Percentiles rank a stretch among this genome's conserved stretches.
phyloP scores from a whole-genome alignment of 148 eudicot genomes.

The Persicaria maculosa region DNA sequence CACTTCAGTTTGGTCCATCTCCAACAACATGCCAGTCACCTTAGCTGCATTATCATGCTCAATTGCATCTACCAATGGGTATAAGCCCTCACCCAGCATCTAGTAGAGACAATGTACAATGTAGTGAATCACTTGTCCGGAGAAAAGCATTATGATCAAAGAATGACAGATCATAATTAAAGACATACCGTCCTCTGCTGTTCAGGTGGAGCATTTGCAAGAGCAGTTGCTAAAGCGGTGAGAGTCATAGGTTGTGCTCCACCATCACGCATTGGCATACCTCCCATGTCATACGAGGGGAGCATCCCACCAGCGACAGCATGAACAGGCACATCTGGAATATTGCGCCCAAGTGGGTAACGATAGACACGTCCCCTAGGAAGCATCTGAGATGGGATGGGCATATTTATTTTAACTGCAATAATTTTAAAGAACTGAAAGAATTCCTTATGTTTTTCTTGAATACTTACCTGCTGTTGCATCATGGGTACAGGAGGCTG shows the following conservation, averaged over 20 bases:
- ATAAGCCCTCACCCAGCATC: slow-evolving; percentile 83
- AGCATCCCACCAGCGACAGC: slow-evolving; percentile 59
- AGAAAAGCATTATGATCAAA: neutral
- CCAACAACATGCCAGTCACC: slow-evolving; percentile 86
- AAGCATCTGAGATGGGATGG: slow-evolving; percentile 40
- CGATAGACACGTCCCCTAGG: slow-evolving; percentile 81
- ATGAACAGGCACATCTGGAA: slow-evolving; percentile 41
- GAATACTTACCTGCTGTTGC: slow-evolving; percentile 48
- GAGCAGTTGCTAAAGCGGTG: slow-evolving; percentile 69
- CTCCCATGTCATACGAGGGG: slow-evolving; percentile 67
- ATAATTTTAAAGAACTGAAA: neutral
- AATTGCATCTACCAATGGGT: slow-evolving; percentile 77
- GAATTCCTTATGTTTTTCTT: neutral
- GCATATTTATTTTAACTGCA: neutral
- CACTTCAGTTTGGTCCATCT: slow-evolving; percentile 90
- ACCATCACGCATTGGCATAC: slow-evolving; percentile 63
- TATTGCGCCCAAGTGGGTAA: slow-evolving; percentile 71
- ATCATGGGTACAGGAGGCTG: slow-evolving; percentile 85
- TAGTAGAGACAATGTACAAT: slow-evolving; percentile 14
- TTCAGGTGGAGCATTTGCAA: slow-evolving; percentile 79
- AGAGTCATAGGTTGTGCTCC: slow-evolving; percentile 64
- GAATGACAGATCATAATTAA: neutral
- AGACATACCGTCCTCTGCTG: slow-evolving; percentile 74
- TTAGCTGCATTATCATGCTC: slow-evolving; percentile 87
- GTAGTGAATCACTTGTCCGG: neutral